Conservation (phyloP, 345 rosid genomes). For the Eucalyptus sideroxylon region DNA sequence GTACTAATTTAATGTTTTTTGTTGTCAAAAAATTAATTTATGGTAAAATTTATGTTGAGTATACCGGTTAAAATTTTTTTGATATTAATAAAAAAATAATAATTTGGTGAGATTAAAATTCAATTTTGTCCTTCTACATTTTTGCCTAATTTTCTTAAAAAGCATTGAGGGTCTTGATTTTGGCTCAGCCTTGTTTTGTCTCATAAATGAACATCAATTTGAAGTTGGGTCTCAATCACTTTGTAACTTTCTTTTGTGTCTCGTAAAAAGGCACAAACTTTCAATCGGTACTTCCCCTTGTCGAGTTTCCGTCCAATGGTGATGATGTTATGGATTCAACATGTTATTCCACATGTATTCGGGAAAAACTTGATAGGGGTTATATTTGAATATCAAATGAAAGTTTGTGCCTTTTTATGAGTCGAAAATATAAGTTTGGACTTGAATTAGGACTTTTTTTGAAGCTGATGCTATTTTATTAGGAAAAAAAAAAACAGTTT, state of each 20-base stretch:
- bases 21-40: too few relatives aligned
- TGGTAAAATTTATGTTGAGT: rapidly evolving
- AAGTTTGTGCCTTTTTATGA: not conserved
- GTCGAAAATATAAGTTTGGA: not conserved
- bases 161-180: not conserved
- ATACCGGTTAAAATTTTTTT: rapidly evolving
- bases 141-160: not conserved
- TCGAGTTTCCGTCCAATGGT: rapidly evolving
- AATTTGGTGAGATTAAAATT: not conserved
- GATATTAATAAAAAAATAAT: too few relatives aligned
- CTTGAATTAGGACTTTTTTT: not conserved
- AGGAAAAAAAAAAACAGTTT: not conserved
- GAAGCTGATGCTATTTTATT: not conserved
- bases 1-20: too few relatives aligned
- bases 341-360: not conserved
- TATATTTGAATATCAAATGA: not conserved
- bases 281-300: rapidly evolving
- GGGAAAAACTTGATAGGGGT: not conserved
- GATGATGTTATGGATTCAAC: not conserved
- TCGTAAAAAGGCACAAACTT: not conserved
- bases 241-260: not conserved
- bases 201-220: not conserved
- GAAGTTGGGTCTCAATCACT: not conserved
- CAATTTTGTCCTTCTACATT: not conserved
- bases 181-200: not conserved